phyloP scores from a whole-genome alignment of 2,329 filamentous ascomycete genomes.

The Endocalyx cinctus region DNA sequence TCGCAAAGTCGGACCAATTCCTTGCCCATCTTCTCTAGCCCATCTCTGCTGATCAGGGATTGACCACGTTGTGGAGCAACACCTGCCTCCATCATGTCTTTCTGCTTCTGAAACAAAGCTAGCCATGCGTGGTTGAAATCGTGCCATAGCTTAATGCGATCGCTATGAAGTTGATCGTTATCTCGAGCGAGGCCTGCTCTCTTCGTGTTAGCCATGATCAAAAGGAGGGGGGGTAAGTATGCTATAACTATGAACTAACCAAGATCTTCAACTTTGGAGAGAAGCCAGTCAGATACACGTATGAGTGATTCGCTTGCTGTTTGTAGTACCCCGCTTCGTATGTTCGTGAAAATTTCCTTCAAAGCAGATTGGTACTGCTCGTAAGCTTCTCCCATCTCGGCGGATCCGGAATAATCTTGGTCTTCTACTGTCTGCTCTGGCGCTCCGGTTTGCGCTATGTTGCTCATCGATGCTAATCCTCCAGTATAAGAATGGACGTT shows the following conservation, averaged over 20 bases:
- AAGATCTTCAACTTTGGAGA: constrained; percentile 50
- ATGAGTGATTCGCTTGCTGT: constrained; percentile 49
- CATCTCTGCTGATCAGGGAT: constrained; percentile 62
- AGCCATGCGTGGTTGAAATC: constrained; percentile 96
- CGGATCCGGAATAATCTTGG: constrained; percentile 51
- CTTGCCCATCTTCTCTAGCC: constrained; percentile 73
- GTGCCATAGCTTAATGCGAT: constrained; percentile 82
- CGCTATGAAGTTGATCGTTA: constrained; percentile 67
- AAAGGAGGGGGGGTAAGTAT: no score
- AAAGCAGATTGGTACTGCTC: constrained; percentile 59
- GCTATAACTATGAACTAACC: constrained; percentile 42
- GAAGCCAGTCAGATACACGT: constrained; percentile 50
- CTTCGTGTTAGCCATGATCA: constrained; percentile 17
- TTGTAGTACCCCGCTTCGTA: constrained; percentile 49
- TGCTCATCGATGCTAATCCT: constrained; percentile 42
- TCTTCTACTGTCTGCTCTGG: constrained; percentile 51
- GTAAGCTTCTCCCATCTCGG: constrained; percentile 64
- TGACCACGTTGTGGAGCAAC: constrained; percentile 53
- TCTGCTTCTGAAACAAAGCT: constrained; percentile 75
- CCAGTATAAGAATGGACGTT: constrained; percentile 51
- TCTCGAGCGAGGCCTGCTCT: constrained; percentile 74
- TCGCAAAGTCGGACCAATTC: constrained; percentile 82
- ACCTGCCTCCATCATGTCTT: constrained; percentile 63
- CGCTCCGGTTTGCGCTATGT: constrained; percentile 38
- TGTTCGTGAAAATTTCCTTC: constrained; percentile 65